Base-by-base conservation (phyloP, 768 basidiomycete genomes). In the Lactarius deliciosus region DNA sequence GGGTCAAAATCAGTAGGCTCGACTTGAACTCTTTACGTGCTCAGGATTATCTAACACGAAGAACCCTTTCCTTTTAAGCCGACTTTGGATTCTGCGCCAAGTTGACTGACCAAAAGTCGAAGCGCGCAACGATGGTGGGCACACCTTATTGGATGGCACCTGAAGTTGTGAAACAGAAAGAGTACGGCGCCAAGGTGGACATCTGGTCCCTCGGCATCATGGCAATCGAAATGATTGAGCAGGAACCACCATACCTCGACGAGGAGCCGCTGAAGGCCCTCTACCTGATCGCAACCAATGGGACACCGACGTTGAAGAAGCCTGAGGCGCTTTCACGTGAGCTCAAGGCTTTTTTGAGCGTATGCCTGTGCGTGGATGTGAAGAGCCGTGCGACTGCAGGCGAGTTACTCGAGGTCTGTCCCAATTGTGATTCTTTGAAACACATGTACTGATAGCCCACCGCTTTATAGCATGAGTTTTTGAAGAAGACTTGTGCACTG, bases 91-190 rank as follows among this genome's bases (percentile, higher is more conserved):
- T 96, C 81, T 96, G 94, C 70, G 95, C 95, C 64, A 96, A 96
- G 76, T 82, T 98, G 34, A 96, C 95, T 1, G 94, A 96, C 73
- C 92, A 96, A 78, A 97, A 96, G 76, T 95, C 92, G 50, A 96
- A 96, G 77, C 91, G 95, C 61, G 94, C 94, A 36, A 96, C 94
- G n/a, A 96, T 96, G 95, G 94, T 97, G 5, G 95, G 95, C 40
- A 96, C 94, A 13, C 95, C 95, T 1, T 96, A 96, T 77, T 96
- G 95, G 95, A 97, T 97, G 95, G 95, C 95, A 3, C 95, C 95
- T n/a, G 95, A 97, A 76, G 94, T 97, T 61, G 94, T 97, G 73
- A 96, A 94, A 79, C 92, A 95, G 76, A 96, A 96, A 78, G 94
- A 95, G 77, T 97, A 97, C 73, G 94, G 95, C 56, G 92, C 94